phyloP scores from a whole-genome alignment of 805 yeast species.

The Komagataella phaffii region DNA sequence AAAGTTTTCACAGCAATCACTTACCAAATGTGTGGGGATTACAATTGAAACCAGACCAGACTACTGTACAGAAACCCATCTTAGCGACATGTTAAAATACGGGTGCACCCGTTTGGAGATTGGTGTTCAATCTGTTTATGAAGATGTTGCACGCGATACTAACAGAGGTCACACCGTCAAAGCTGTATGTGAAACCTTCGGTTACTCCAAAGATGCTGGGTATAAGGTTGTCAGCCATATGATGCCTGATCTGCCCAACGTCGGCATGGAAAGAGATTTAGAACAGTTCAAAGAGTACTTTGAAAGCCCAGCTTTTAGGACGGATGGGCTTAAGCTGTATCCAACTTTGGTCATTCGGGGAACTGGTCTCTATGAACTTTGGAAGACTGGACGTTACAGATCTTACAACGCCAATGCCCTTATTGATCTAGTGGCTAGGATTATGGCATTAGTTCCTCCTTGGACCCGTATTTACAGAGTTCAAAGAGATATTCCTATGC shows the following conservation, averaged over 20 bases:
- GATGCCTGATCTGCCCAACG: constrained; percentile 99
- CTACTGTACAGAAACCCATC: constrained; percentile 91
- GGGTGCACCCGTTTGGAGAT: constrained; percentile 96
- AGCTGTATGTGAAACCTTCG: constrained; percentile 92
- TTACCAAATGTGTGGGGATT: constrained; percentile 95
- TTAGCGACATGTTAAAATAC: constrained; percentile 89
- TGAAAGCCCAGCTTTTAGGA: constrained; percentile 92
- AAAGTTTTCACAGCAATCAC: constrained; percentile 79
- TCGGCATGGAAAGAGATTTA: constrained; percentile 95
- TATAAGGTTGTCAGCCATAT: constrained; percentile 95
- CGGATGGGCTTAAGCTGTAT: constrained; percentile 91
- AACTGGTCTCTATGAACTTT: constrained; percentile 89
- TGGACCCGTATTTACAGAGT: constrained; percentile 99
- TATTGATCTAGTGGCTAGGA: constrained; percentile 90
- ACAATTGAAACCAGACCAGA: constrained; percentile 98
- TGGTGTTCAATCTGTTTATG: constrained; percentile 95
- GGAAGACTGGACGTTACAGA: constrained; percentile 93
- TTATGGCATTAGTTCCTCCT: constrained; percentile 93
- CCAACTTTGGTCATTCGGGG: constrained; percentile 97
- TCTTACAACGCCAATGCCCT: constrained; percentile 91
- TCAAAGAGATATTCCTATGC: constrained; percentile 99
- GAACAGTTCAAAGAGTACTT: constrained; percentile 95
- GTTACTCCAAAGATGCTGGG: constrained; percentile 95
- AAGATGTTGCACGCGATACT: constrained; percentile 96
- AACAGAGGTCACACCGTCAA: constrained; percentile 96